Percentiles rank a stretch among this genome's conserved stretches.
These are phyloP conservation scores for Metschnikowia matae DNA, from an alignment of 805 yeast species.

Conservation along the genomic window DNA sequence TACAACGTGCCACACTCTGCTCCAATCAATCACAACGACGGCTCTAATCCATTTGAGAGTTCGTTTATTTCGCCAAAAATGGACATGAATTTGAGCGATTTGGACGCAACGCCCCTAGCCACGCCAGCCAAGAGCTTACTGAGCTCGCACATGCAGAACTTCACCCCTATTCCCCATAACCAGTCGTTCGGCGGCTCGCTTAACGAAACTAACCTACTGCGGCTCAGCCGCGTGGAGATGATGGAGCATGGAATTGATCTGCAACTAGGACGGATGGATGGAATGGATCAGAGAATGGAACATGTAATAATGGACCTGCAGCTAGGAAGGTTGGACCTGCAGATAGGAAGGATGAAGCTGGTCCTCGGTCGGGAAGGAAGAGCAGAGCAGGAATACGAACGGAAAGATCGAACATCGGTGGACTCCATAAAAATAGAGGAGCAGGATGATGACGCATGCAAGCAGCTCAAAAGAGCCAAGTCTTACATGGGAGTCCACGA, in stretches of 20 bases:
- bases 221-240: neutral
- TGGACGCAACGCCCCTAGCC: conserved; percentile 16
- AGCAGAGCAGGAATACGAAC: conserved; percentile 3
- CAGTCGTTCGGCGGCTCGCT: conserved; percentile 16
- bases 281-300: too few species aligned
- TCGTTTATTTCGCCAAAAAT: conserved; percentile 11
- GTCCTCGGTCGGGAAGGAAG: neutral
- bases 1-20: neutral
- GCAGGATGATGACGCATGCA: conserved; percentile 42
- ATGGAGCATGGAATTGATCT: too few species aligned
- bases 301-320: neutral
- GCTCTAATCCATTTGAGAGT: conserved; percentile 14
- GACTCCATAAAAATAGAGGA: conserved; percentile 35
- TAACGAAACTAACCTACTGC: conserved; percentile 3
- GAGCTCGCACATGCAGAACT: conserved; percentile 7
- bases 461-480: conserved; percentile 37
- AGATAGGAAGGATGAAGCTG: neutral
- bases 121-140: conserved; percentile 11
- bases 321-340: neutral
- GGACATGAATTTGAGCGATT: conserved; percentile 10
- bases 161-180: conserved; percentile 15
- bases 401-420: conserved; percentile 22
- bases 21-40: neutral
- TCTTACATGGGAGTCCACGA: conserved; percentile 18
- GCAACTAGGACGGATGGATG: neutral